Conservation (phyloP, 768 basidiomycete genomes). For the Pleurotus citrinopileatus region DNA sequence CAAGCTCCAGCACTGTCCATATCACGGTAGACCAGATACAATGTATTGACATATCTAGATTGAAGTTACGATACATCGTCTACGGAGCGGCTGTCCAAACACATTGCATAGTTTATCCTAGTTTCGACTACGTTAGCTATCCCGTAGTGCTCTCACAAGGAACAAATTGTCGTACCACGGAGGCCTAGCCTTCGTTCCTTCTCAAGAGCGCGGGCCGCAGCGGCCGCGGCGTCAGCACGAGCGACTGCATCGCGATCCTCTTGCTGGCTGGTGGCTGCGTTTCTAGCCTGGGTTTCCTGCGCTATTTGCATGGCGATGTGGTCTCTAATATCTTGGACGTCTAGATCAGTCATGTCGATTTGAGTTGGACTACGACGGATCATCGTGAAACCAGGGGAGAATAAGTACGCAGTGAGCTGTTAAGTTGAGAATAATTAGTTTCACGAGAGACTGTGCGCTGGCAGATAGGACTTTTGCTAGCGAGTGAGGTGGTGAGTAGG, state of each 20-base stretch:
- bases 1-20: not conserved
- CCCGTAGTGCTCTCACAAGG: not conserved
- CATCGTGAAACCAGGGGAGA: constrained; percentile 35
- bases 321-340: constrained; percentile 77
- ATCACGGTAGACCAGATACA: not conserved
- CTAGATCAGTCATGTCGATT: constrained; percentile 71
- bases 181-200: constrained; percentile 8
- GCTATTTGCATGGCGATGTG: constrained; percentile 48
- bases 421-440: constrained; percentile 18
- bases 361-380: constrained; percentile 76
- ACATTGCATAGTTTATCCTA: too few species aligned
- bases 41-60: not conserved
- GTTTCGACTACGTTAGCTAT: not conserved
- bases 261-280: not conserved
- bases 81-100: too few species aligned
- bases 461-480: not conserved
- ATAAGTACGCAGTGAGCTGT: constrained; percentile 6
- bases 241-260: not conserved
- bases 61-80: too few species aligned
- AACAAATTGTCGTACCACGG: not conserved
- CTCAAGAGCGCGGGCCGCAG: constrained; percentile 1
- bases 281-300: constrained; percentile 20
- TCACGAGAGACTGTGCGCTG: constrained; percentile 14
- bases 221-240: constrained; percentile 5
- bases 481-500: not conserved